Base-by-base conservation (phyloP, 2,329 filamentous ascomycete genomes). In the Berkeleyomyces rouxiae region DNA sequence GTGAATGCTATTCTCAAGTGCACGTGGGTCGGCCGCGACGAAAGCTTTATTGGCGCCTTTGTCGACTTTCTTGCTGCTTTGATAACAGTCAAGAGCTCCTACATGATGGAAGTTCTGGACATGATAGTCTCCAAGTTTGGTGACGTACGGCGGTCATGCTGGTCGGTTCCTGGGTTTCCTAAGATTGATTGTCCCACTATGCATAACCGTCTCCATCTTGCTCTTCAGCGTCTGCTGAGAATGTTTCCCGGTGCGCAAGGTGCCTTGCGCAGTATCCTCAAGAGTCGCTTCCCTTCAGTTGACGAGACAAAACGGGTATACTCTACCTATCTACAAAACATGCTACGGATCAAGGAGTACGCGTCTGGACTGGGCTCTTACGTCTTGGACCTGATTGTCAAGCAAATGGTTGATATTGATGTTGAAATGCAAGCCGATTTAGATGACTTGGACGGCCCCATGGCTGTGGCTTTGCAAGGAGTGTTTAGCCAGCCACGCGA, bases 381-480 rank as follows among this genome's bases (percentile, higher is more conserved):
- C 65, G 84, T 97, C 33, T 79, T 96, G 66, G 85, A 90, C 63
- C 76, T 95, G 10, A 86, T 97, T 58, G 86, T 90, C 49, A 87
- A 92, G 68, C 85, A 88, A 66, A 79, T 97, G 6, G 89, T 97
- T 69, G 93, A 93, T 73, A 88, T 97, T 64, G 93, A 99, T 71
- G 90, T 95, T 0, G 88, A 96, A 71, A 93, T 97, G 72, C 92
- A 96, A 73, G 82, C 91, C 59, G 91, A 97, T 69, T 77, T 97
- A 69, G 90, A 97, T 66, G 91, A 97, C 68, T 76, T 96, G 65
- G 92, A 96, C 66, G 92, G 97, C 66, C 88, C 95, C 62, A 79
- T 90, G 7, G 87, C 90, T 62, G 84, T 90, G 33, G 83, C 84
- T 61, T 82, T 92, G 36, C 63, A 65, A 39, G 58, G 60, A 39